These are phyloP conservation scores for Crepidotus variabilis DNA, from an alignment of 768 basidiomycete genomes.

Conservation along the genomic window DNA sequence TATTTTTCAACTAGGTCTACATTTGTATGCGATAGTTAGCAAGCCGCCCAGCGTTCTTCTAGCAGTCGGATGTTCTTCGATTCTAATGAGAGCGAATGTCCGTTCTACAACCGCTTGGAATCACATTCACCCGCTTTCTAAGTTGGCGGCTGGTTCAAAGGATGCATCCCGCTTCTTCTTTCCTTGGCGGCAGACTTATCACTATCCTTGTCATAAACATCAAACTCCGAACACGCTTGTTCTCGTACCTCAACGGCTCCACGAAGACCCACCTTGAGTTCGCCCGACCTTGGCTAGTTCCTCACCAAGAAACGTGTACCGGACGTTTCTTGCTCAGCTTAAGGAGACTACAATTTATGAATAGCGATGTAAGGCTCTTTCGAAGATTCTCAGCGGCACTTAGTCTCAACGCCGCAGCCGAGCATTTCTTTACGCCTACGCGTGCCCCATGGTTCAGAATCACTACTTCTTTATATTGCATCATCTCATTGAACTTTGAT, in stretches of 20 bases:
- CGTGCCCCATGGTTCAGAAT: neutral
- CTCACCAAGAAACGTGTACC: neutral
- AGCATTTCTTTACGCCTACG: neutral
- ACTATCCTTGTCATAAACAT: neutral
- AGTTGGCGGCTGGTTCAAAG: neutral
- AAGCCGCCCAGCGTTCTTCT: neutral
- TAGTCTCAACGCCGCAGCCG: slow-evolving; percentile 5
- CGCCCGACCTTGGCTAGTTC: neutral
- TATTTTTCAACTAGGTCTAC: too few species aligned
- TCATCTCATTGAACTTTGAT: neutral
- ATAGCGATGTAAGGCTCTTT: neutral
- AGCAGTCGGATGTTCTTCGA: neutral
- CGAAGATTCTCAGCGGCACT: slow-evolving; percentile 1
- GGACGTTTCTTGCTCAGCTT: neutral
- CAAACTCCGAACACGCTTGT: too few species aligned
- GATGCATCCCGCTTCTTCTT: neutral
- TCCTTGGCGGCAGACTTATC: neutral
- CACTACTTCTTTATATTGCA: neutral
- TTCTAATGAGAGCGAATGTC: neutral
- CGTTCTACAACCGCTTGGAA: neutral
- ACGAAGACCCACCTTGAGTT: too few species aligned
- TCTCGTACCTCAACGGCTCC: too few species aligned
- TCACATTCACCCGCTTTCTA: neutral
- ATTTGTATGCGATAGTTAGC: neutral
- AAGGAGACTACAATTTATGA: neutral